Conservation (phyloP, 2,329 filamentous ascomycete species). For the Beauveria medogensis region DNA sequence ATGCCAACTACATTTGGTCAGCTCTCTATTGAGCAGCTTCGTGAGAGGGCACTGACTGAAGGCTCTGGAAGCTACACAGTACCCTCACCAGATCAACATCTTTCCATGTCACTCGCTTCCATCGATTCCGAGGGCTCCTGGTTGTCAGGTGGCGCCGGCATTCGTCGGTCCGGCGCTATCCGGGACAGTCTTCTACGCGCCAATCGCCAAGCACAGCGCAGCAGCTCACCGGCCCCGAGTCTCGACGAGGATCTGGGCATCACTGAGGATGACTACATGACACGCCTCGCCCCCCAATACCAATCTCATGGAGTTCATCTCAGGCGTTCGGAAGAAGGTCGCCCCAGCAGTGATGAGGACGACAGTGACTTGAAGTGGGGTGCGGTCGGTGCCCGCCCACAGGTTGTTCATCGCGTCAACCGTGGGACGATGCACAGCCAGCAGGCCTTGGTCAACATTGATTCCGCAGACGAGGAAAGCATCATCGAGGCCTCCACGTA, state of each 20-base stretch:
- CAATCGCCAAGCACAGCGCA: constrained; percentile 21
- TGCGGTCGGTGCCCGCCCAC: constrained; percentile 37
- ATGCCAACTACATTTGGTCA: constrained; percentile 41
- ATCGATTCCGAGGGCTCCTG: constrained; percentile 95
- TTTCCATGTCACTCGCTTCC: constrained; percentile 83
- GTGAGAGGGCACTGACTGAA: background rate
- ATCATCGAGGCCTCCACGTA: constrained; percentile 5
- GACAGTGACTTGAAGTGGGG: constrained; percentile 46
- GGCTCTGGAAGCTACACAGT: constrained; percentile 13
- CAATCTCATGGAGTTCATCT: constrained; percentile 22
- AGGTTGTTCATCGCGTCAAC: constrained; percentile 49
- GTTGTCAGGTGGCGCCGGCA: constrained; percentile 68
- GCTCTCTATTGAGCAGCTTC: constrained; percentile 26
- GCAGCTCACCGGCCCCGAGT: constrained; percentile 34
- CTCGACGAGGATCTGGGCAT: constrained; percentile 57
- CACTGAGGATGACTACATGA: constrained; percentile 66
- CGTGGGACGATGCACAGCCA: constrained; percentile 42
- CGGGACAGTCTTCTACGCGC: constrained; percentile 29
- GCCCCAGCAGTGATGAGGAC: constrained; percentile 52
- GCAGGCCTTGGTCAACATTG: constrained; percentile 41
- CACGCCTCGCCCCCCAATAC: constrained; percentile 30
- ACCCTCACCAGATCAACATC: constrained; percentile 49
- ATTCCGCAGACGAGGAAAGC: constrained; percentile 25
- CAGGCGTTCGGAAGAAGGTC: constrained; percentile 42
- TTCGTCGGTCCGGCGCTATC: constrained; percentile 39